Percentiles rank a stretch among this genome's conserved stretches.
Conservation (phyloP, 2,329 filamentous ascomycete genomes). For the Penicillium expansum region DNA sequence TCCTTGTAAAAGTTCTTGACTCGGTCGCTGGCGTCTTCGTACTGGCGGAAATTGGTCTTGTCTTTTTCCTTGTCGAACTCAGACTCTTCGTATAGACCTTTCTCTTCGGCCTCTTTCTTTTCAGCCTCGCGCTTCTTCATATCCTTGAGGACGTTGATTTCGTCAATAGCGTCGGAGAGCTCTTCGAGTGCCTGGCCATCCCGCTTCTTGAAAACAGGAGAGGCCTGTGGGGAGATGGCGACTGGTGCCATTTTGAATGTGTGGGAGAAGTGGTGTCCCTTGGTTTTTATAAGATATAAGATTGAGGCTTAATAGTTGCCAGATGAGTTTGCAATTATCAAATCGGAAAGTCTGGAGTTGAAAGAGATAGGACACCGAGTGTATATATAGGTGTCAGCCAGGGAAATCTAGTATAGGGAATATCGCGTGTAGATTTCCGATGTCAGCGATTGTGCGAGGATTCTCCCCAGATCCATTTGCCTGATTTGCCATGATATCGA, state of each 20-base stretch:
- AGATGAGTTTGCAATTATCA: background rate
- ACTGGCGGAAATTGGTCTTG: constrained; percentile 78
- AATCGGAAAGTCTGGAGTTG: background rate
- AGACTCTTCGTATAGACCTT: constrained; percentile 52
- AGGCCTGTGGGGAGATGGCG: constrained; percentile 25
- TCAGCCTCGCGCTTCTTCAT: constrained; percentile 53
- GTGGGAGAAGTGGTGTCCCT: background rate
- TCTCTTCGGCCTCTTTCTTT: constrained; percentile 46
- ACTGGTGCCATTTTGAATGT: constrained; percentile 31
- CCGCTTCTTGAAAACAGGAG: constrained; percentile 40
- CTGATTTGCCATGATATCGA: constrained; percentile 18
- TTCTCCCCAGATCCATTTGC: constrained; percentile 5
- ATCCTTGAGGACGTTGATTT: constrained; percentile 59
- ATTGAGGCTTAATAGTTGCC: background rate
- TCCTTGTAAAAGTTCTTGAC: constrained; percentile 84
- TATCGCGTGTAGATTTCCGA: constrained; percentile 25
- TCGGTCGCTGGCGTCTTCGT: constrained; percentile 75
- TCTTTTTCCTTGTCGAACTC: constrained; percentile 73
- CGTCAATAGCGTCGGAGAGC: constrained; percentile 58
- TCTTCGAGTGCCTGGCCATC: constrained; percentile 59
- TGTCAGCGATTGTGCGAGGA: background rate
- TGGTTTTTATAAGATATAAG: background rate
- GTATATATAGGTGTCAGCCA: constrained; percentile 18
- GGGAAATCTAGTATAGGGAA: background rate
- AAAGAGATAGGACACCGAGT: background rate